phyloP scores from a whole-genome alignment of 1,284 basidiomycete genomes.

The Peniophora sp. region DNA sequence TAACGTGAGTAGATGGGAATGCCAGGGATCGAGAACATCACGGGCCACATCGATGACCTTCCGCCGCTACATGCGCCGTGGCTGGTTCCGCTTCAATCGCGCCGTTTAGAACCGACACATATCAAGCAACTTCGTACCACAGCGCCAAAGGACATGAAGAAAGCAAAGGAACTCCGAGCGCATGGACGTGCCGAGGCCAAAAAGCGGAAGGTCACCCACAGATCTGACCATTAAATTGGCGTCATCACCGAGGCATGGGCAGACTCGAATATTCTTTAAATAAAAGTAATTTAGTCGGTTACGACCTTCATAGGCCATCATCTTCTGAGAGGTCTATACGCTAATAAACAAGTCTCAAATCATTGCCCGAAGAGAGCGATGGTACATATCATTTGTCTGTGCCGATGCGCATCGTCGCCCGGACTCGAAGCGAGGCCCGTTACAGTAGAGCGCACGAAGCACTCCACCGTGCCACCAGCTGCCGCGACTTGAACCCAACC shows the following conservation, averaged over 20 bases:
- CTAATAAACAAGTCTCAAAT: too few relatives aligned
- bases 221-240: slow-evolving; percentile 19
- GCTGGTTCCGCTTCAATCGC: slow-evolving; percentile 27
- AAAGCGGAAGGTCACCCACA: slow-evolving; percentile 21
- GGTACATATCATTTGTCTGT: too few relatives aligned
- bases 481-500: not conserved
- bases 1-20: slow-evolving; percentile 25
- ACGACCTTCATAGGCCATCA: too few relatives aligned
- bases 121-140: slow-evolving; percentile 83
- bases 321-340: too few relatives aligned
- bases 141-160: slow-evolving; percentile 72
- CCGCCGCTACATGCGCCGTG: slow-evolving; percentile 56
- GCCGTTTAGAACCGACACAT: slow-evolving; percentile 59
- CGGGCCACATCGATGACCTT: slow-evolving; percentile 35
- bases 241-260: too few relatives aligned
- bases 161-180: slow-evolving; percentile 55
- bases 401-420: too few relatives aligned
- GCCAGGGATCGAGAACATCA: slow-evolving; percentile 29
- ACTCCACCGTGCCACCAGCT: not conserved
- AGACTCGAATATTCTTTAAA: too few relatives aligned
- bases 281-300: too few relatives aligned
- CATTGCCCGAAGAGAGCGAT: too few relatives aligned
- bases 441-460: not conserved
- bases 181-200: slow-evolving; percentile 50
- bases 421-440: too few relatives aligned